Evolutionary conservation across 1,139 yeast genomes (phyloP).

Genomic region (Suhomyces choctaworum): DNA sequence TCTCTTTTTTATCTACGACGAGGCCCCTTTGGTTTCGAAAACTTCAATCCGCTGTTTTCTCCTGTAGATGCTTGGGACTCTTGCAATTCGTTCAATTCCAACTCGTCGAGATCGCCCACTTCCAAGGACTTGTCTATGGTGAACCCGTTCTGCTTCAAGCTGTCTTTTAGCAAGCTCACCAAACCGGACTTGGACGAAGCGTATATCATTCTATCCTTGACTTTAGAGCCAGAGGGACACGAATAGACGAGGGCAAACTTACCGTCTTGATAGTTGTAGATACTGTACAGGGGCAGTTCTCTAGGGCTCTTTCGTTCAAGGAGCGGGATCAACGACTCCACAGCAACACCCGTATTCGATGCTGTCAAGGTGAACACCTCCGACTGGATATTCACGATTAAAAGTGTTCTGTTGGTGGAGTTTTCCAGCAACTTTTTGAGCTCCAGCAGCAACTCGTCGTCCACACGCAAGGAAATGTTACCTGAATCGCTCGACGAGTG

Average conservation of each 20-base stretch:
- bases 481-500: constrained; percentile 14
- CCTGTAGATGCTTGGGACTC: constrained; percentile 16
- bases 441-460: constrained; percentile 23
- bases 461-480: constrained; percentile 32
- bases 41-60: constrained; percentile 30
- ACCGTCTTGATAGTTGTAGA: constrained; percentile 43
- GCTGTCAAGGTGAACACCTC: constrained; percentile 31
- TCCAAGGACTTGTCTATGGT: constrained; percentile 49
- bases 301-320: constrained; percentile 18
- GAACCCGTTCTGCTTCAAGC: constrained; percentile 25
- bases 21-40: constrained; percentile 60
- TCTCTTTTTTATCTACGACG: constrained; percentile 36
- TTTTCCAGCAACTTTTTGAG: constrained; percentile 22
- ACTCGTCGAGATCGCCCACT: constrained; percentile 68
- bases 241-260: constrained; percentile 66
- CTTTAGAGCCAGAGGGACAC: constrained; percentile 89
- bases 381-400: constrained; percentile 36
- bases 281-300: constrained; percentile 52
- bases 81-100: constrained; percentile 46
- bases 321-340: constrained; percentile 23
- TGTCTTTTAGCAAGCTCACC: constrained; percentile 46
- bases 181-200: constrained; percentile 81
- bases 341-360: constrained; percentile 17
- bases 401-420: constrained; percentile 19
- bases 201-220: constrained; percentile 88